A percentile compares a stretch with the other conserved stretches of the same genome.
Evolutionary conservation across 805 yeast species (phyloP).

Genomic region (Candida hispaniensis): DNA sequence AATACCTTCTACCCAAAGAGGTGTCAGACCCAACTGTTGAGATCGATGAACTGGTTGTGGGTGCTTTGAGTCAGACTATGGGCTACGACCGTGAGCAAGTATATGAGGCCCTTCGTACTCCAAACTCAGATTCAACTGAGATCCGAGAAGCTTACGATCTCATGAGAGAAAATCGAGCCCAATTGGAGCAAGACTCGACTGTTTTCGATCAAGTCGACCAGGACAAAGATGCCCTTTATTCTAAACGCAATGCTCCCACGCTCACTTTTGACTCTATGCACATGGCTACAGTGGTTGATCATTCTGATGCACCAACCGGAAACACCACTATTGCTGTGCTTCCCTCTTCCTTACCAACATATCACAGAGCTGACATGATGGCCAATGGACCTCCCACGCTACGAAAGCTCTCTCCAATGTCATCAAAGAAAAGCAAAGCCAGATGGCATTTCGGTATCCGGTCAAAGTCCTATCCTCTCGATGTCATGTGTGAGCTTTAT

Average conservation of each 20-base stretch:
- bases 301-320: conserved; percentile 34
- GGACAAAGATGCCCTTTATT: background rate
- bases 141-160: conserved; percentile 75
- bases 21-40: conserved; percentile 27
- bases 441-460: conserved; percentile 99
- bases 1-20: conserved; percentile 59
- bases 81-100: conserved; percentile 84
- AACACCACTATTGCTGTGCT: conserved; percentile 81
- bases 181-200: conserved; percentile 15
- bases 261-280: conserved; percentile 32
- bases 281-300: conserved; percentile 28
- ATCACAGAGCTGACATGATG: conserved; percentile 87
- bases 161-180: conserved; percentile 62
- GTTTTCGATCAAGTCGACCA: conserved; percentile 16
- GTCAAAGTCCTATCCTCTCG: conserved; percentile 90
- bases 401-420: conserved; percentile 33
- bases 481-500: conserved; percentile 97
- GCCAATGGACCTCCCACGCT: conserved; percentile 40
- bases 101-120: conserved; percentile 49
- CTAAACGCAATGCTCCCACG: conserved; percentile 29
- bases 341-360: conserved; percentile 89
- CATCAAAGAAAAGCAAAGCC: conserved; percentile 78
- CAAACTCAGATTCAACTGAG: conserved; percentile 39
- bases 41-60: conserved; percentile 65
- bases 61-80: conserved; percentile 68